Percentiles rank a stretch among this genome's conserved stretches.
These are phyloP conservation scores for Scleroderma citrinum DNA, from an alignment of 768 basidiomycete genomes.

Conservation along the genomic window DNA sequence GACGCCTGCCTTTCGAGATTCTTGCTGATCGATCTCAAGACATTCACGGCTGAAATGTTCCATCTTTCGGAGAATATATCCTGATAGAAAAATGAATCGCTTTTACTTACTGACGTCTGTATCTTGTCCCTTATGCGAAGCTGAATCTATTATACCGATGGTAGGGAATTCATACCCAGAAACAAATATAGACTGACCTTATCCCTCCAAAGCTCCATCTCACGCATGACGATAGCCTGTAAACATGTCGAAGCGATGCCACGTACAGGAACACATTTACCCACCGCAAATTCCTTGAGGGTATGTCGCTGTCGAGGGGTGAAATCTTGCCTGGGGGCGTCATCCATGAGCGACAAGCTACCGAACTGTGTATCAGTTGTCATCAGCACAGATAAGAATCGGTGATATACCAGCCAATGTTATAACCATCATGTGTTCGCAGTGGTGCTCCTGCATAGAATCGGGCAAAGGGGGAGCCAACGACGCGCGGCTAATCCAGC, in stretches of 20 bases:
- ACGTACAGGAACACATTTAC: constrained; percentile 8
- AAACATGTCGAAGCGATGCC: constrained; percentile 4
- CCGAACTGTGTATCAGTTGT: background rate
- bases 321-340: constrained; percentile 77
- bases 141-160: constrained; percentile 55
- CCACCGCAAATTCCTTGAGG: constrained; percentile 84
- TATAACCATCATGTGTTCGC: constrained; percentile 83
- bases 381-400: background rate
- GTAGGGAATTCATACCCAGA: background rate
- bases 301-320: constrained; percentile 86
- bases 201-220: constrained; percentile 94
- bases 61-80: constrained; percentile 50
- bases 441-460: constrained; percentile 93
- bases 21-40: constrained; percentile 72
- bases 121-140: constrained; percentile 86
- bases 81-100: background rate
- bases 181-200: constrained; percentile 45
- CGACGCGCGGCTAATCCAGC: constrained; percentile 57
- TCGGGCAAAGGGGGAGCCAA: constrained; percentile 58
- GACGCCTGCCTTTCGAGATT: constrained; percentile 20
- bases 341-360: constrained; percentile 81
- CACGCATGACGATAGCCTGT: constrained; percentile 82
- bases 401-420: constrained; percentile 68
- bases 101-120: constrained; percentile 67
- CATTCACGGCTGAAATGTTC: constrained; percentile 94